Evolutionary conservation across 2,329 filamentous ascomycete species (phyloP).

Genomic region (Colletotrichum navitas): DNA sequence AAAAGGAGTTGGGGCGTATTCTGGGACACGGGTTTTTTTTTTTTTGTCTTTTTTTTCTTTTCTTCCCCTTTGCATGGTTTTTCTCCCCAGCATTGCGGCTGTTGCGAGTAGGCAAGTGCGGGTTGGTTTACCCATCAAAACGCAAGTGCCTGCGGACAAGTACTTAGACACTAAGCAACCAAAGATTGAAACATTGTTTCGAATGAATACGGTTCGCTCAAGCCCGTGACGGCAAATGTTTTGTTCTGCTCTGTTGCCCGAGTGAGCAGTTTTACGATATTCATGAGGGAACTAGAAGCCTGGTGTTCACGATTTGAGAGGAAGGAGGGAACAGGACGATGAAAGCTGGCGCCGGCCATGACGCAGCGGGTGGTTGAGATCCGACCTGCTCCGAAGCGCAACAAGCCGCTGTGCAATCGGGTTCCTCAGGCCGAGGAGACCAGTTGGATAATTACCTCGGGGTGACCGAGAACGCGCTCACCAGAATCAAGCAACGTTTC

Average conservation of each 20-base stretch:
- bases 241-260: not conserved
- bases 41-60: not conserved
- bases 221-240: no score
- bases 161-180: slow-evolving; percentile 35
- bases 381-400: not conserved
- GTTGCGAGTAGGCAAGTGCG: slow-evolving; percentile 8
- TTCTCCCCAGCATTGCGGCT: slow-evolving; percentile 17
- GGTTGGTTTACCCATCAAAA: not conserved
- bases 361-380: not conserved
- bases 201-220: not conserved
- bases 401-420: no score
- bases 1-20: slow-evolving; percentile 29
- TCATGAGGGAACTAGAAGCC: not conserved
- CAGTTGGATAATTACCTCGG: not conserved
- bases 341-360: not conserved
- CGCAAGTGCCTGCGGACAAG: slow-evolving; percentile 15
- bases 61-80: not conserved
- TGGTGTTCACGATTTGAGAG: not conserved
- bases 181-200: slow-evolving; percentile 8
- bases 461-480: not conserved
- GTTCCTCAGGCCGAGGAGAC: not conserved
- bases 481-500: not conserved
- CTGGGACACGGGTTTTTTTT: not conserved
- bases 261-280: not conserved
- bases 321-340: no score